These are phyloP conservation scores for Thraustotheca clavata DNA, from an alignment of 352 stramenopile genomes.

Conservation along the genomic window DNA sequence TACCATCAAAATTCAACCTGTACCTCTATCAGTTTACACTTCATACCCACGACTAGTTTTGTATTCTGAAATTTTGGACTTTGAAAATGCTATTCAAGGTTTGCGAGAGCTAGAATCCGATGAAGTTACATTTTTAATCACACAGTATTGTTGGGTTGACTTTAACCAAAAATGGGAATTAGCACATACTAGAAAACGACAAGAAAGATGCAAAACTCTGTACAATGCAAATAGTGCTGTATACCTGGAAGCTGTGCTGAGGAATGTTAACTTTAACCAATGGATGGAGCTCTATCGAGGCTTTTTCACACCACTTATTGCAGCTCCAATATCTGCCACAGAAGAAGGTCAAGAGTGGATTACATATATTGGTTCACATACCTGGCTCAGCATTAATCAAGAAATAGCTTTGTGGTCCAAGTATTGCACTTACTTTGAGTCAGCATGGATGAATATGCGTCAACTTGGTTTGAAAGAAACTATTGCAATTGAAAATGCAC, in stretches of 20 bases:
- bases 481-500: not conserved
- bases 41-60: not conserved
- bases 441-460: slow-evolving; percentile 1
- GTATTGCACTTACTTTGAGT: not conserved
- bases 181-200: not conserved
- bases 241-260: slow-evolving; percentile 8
- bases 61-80: not conserved
- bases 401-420: slow-evolving; percentile 1
- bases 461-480: slow-evolving; percentile 1
- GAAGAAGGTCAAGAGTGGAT: not conserved
- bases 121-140: not conserved
- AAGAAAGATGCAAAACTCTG: not conserved
- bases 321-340: not conserved
- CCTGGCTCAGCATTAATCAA: not conserved
- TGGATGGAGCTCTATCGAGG: not conserved
- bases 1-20: too few relatives aligned
- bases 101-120: not conserved
- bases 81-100: not conserved
- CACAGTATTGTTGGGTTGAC: slow-evolving; percentile 14
- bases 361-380: not conserved
- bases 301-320: not conserved
- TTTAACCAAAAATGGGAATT: slow-evolving; percentile 6
- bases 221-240: slow-evolving; percentile 1
- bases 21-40: too few relatives aligned
- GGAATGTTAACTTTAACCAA: slow-evolving; percentile 3